phyloP scores from a whole-genome alignment of 2,329 filamentous ascomycete species.

The Epichloe festucae region DNA sequence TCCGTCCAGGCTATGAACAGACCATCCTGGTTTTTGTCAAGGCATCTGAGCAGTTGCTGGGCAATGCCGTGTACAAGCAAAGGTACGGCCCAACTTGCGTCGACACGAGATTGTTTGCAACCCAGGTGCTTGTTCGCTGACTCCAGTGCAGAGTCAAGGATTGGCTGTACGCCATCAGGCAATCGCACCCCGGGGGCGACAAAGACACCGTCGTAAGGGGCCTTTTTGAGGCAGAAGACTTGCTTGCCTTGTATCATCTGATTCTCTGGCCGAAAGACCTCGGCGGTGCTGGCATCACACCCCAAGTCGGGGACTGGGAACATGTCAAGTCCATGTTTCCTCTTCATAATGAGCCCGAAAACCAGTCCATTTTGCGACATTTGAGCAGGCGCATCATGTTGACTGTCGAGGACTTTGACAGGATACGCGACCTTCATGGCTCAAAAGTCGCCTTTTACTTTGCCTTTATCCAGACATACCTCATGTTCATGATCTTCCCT shows the following conservation, averaged over 20 bases:
- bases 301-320: slow-evolving; percentile 43
- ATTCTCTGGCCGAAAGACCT: slow-evolving; percentile 43
- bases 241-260: slow-evolving; percentile 58
- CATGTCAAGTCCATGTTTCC: slow-evolving; percentile 50
- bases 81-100: slow-evolving; percentile 26
- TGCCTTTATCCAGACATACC: slow-evolving; percentile 69
- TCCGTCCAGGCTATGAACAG: slow-evolving; percentile 56
- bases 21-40: slow-evolving; percentile 55
- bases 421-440: slow-evolving; percentile 49
- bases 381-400: slow-evolving; percentile 41
- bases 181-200: slow-evolving; percentile 49
- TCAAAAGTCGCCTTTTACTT: slow-evolving; percentile 60
- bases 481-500: slow-evolving; percentile 56
- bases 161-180: slow-evolving; percentile 59
- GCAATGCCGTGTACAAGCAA: slow-evolving; percentile 53
- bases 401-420: slow-evolving; percentile 38
- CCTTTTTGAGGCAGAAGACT: slow-evolving; percentile 48
- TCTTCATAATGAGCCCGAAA: slow-evolving; percentile 44
- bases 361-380: slow-evolving; percentile 42
- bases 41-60: slow-evolving; percentile 48
- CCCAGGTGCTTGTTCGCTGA: neutral
- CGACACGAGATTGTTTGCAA: neutral
- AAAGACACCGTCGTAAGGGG: slow-evolving; percentile 38
- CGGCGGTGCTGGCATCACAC: slow-evolving; percentile 51
- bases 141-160: slow-evolving; percentile 47